Conservation (phyloP, 2,329 filamentous ascomycete species). For the Paecilomyces niveus region DNA sequence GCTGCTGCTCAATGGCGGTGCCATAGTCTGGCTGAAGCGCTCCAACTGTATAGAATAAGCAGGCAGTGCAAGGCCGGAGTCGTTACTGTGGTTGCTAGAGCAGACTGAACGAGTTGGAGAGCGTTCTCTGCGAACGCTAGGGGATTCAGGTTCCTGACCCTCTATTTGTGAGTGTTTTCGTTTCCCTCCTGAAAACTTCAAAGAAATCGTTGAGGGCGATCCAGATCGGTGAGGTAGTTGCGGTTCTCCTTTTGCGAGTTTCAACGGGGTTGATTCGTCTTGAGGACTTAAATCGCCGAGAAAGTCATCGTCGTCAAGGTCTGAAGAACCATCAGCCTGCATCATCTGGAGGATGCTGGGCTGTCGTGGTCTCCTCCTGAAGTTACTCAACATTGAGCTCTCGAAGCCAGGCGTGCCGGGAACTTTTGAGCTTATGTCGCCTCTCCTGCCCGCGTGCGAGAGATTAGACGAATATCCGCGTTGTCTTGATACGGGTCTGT, state of each 20-base stretch:
- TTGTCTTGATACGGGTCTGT: conserved; percentile 28
- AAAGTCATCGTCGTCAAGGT: conserved; percentile 33
- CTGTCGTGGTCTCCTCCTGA: conserved; percentile 36
- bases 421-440: conserved; percentile 26
- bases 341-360: conserved; percentile 40
- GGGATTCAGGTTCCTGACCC: conserved; percentile 21
- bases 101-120: conserved; percentile 12
- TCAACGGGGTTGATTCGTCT: conserved; percentile 40
- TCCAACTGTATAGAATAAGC: conserved; percentile 11
- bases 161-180: conserved; percentile 25
- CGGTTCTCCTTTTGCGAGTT: conserved; percentile 26
- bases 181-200: conserved; percentile 24
- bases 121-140: conserved; percentile 12
- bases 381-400: conserved; percentile 37
- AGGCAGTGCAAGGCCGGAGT: conserved; percentile 3
- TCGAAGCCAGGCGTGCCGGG: conserved; percentile 37
- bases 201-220: conserved; percentile 18
- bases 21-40: conserved; percentile 28
- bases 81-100: conserved; percentile 1
- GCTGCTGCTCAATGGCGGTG: conserved; percentile 31
- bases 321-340: conserved; percentile 32
- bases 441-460: conserved; percentile 30
- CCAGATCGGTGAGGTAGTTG: conserved; percentile 15
- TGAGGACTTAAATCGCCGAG: conserved; percentile 36
- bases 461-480: conserved; percentile 34